phyloP scores from a whole-genome alignment of 805 yeast species.

The Yamadazyma endophytica region DNA sequence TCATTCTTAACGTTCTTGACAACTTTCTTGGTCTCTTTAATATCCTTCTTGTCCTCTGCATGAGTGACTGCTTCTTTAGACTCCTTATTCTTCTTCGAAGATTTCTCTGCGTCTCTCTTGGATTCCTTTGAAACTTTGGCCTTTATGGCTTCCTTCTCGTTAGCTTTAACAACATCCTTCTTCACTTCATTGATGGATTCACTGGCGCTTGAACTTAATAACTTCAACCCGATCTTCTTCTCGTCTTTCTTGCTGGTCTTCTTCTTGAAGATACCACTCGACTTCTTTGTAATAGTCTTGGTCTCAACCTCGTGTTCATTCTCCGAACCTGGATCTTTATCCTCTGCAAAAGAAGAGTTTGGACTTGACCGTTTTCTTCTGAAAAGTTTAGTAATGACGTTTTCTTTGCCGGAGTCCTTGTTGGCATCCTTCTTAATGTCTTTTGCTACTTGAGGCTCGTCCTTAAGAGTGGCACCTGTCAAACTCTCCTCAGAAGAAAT shows the following conservation, averaged over 20 bases:
- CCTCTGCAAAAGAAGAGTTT: constrained; percentile 3
- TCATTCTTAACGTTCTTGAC: not conserved
- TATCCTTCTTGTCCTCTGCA: constrained; percentile 1
- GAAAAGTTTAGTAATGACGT: constrained; percentile 38
- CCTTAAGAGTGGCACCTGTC: too few species aligned
- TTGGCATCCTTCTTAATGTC: constrained; percentile 6
- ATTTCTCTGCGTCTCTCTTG: constrained; percentile 1
- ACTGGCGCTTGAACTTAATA: constrained; percentile 8
- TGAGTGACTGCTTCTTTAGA: constrained; percentile 1
- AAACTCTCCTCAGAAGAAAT: constrained; percentile 1
- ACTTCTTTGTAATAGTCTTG: too few species aligned
- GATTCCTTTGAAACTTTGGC: constrained; percentile 2
- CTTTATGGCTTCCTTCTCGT: constrained; percentile 5
- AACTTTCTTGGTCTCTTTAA: not conserved
- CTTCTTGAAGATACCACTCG: constrained; percentile 18
- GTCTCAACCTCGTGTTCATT: too few species aligned
- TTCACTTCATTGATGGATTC: constrained; percentile 8
- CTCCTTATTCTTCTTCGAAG: not conserved
- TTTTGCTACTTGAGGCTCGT: constrained; percentile 5
- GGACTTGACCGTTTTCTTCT: constrained; percentile 28
- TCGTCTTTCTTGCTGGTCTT: constrained; percentile 10
- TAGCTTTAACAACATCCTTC: constrained; percentile 1
- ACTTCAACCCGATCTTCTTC: constrained; percentile 11
- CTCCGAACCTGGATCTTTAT: constrained; percentile 1
- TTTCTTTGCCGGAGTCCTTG: constrained; percentile 27